Conservation (phyloP, 345 rosid species). For the Conringia planisiliqua region DNA sequence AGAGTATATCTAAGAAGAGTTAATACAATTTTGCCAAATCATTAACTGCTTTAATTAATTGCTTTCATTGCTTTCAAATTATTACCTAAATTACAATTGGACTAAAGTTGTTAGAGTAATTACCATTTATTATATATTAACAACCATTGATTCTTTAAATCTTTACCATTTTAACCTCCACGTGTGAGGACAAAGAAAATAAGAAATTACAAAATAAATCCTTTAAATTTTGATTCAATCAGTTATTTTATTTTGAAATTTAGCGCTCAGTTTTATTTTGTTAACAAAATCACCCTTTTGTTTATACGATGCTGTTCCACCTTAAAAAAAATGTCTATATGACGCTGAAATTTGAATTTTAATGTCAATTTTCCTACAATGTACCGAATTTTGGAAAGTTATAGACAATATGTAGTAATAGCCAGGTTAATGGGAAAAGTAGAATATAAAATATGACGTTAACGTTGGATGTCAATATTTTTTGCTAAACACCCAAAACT, state of each 20-base stretch:
- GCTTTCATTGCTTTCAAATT: neutral
- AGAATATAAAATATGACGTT: neutral
- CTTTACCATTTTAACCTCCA: conserved; percentile 3
- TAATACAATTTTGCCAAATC: conserved; percentile 17
- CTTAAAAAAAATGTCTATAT: neutral
- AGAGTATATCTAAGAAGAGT: conserved; percentile 3
- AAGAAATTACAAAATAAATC: neutral
- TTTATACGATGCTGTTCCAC: neutral
- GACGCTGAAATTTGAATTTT: neutral
- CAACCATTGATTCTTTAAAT: neutral
- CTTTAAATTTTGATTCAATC: neutral
- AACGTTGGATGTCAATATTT: neutral
- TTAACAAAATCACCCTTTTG: neutral
- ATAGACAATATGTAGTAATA: neutral
- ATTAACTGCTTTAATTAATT: conserved; percentile 11
- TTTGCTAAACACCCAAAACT: neutral
- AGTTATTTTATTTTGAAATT: neutral
- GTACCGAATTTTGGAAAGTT: neutral
- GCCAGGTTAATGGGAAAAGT: neutral
- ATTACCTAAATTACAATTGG: conserved; percentile 2
- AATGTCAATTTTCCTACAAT: neutral
- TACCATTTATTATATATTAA: neutral
- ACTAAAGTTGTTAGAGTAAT: conserved; percentile 13
- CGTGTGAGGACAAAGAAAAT: neutral
- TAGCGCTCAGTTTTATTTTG: neutral